Base-by-base conservation (phyloP, 768 basidiomycete species). In the Grammothele lineata region DNA sequence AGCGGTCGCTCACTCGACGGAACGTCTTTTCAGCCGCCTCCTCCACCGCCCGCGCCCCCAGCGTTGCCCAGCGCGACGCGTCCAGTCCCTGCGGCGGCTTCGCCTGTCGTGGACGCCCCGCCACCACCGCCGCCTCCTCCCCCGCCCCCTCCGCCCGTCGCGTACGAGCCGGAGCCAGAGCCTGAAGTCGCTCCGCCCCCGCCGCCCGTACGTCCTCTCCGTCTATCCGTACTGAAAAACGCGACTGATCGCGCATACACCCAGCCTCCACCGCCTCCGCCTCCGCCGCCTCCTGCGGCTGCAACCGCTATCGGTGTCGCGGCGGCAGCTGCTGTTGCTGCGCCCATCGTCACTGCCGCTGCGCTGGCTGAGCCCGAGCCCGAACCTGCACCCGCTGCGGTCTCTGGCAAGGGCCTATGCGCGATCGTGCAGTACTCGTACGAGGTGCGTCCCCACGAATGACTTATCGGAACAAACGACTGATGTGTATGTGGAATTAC, bases 361-460 rank as follows among this genome's bases (percentile, higher is more conserved):
- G 37, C 50, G 1, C 52, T 55, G 8, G 58, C 61, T 1, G 64
- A 61, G 33, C 58, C 62, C 1, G 65, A 66, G 47, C 62, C 63
- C 1, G 63, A 69, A 4, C 65, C 72, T 0, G 70, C 70, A 21
- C 74, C 73, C 1, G 66, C 70, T 11, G 67, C 72, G 0, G 69
- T 73, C 0, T 64, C 65, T 9, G 66, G 64, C 4, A 37, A 65
- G 58, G 89, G 87, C 3, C 51, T 79, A n/a, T 73, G 75, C 22
- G 93, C 92, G 0, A 71, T 85, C 40, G 93, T 88, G 3, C 51
- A 85, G 18, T 96, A 83, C 64, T 85, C 86, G 3, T 96, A 94
- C 55, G 85, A 87, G 59, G 77, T 83, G 69, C 48, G 53, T 60
- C 33, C 7, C 7, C n/a, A n/a, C n/a, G n/a, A n/a, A n/a, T n/a